Evolutionary conservation across 169 alveolate species (phyloP).

Genomic region (Cryptosporidium bovis): DNA sequence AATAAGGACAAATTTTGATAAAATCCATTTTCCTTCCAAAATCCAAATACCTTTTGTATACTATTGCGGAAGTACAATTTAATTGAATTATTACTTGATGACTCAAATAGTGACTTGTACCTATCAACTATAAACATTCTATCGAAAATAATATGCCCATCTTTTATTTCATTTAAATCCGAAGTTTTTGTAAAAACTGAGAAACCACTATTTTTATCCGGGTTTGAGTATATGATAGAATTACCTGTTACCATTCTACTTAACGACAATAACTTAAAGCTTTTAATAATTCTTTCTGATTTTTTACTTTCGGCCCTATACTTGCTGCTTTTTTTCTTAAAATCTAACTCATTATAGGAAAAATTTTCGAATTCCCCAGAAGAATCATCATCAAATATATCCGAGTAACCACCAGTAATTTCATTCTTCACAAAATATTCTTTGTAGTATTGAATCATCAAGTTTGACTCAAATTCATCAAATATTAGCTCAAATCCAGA

Average conservation of each 20-base stretch:
- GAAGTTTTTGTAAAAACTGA: slow-evolving; percentile 13
- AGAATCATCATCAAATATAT: not conserved
- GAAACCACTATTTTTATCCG: not conserved
- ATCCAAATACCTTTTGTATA: slow-evolving; percentile 45
- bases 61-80: slow-evolving; percentile 17
- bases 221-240: slow-evolving; percentile 3
- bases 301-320: not conserved
- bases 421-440: slow-evolving; percentile 5
- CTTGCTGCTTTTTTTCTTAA: not conserved
- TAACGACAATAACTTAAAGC: slow-evolving; percentile 1
- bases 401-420: not conserved
- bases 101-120: slow-evolving; percentile 19
- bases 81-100: not conserved
- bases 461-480: slow-evolving; percentile 35
- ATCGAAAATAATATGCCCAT: slow-evolving; percentile 13
- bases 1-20: slow-evolving; percentile 38
- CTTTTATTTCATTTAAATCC: not conserved
- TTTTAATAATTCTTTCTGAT: slow-evolving; percentile 2
- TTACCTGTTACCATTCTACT: slow-evolving; percentile 30
- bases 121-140: slow-evolving; percentile 50
- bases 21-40: slow-evolving; percentile 71
- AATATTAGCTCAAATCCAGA: slow-evolving; percentile 50
- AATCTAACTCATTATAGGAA: not conserved
- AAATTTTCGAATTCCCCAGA: not conserved
- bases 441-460: slow-evolving; percentile 5